Conservation (phyloP, 257 asterid species). For the Thymus mandschuricus region DNA sequence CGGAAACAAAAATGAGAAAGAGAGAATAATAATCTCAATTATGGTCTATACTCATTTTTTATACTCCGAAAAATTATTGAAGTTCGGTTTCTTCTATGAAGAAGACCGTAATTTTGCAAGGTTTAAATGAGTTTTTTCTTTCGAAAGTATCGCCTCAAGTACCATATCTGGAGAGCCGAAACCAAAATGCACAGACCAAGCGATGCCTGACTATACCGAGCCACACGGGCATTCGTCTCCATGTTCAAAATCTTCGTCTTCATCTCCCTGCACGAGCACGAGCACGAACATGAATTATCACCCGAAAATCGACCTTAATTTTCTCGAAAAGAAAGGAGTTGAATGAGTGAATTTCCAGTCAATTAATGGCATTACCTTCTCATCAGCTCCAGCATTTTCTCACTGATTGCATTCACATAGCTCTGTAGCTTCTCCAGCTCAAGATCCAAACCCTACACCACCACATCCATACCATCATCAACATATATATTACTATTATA, state of each 20-base stretch:
- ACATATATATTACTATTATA: too few relatives aligned
- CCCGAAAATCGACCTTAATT: too few relatives aligned
- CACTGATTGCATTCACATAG: slow-evolving; percentile 47
- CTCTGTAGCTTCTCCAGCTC: slow-evolving; percentile 70
- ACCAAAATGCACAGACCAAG: slow-evolving; percentile 56
- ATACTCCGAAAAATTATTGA: not conserved
- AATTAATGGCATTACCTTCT: slow-evolving; percentile 38
- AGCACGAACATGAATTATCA: not conserved
- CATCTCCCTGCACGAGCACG: slow-evolving; percentile 51
- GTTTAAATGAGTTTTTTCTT: slow-evolving; percentile 70
- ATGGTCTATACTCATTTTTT: not conserved
- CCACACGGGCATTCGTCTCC: slow-evolving; percentile 57
- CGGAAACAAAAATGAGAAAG: not conserved
- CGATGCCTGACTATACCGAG: slow-evolving; percentile 55
- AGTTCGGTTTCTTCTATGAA: not conserved
- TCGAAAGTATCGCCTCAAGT: slow-evolving; percentile 61
- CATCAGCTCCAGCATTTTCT: slow-evolving; percentile 45
- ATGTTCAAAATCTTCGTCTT: slow-evolving; percentile 56
- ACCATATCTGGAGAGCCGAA: slow-evolving; percentile 49
- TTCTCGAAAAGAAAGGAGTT: too few relatives aligned
- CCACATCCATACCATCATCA: too few relatives aligned
- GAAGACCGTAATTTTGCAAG: not conserved
- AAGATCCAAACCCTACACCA: slow-evolving; percentile 67
- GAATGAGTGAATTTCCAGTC: not conserved
- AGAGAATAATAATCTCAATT: not conserved